phyloP scores from a whole-genome alignment of 139 green algal genomes.

The Tetradesmus obliquus region DNA sequence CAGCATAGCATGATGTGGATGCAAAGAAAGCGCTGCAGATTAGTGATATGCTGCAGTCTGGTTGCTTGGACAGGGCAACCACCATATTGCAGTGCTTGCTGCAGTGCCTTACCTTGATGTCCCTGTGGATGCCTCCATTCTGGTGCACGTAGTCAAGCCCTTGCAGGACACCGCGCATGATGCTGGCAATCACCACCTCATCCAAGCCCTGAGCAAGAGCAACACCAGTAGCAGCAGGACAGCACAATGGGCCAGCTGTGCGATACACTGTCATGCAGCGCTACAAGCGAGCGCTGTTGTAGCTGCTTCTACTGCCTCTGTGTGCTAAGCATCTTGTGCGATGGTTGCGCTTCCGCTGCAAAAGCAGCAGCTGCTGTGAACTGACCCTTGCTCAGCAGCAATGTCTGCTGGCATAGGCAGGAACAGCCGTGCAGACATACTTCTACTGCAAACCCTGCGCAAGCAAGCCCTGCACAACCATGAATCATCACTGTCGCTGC shows the following conservation, averaged over 20 bases:
- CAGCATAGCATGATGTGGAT: too few relatives aligned
- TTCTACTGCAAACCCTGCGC: too few relatives aligned
- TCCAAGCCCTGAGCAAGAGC: conserved; percentile 76
- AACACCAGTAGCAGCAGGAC: background rate
- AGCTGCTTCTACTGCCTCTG: background rate
- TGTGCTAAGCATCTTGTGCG: background rate
- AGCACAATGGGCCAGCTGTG: background rate
- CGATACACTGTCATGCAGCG: too few relatives aligned
- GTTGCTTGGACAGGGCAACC: background rate
- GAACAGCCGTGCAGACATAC: too few relatives aligned
- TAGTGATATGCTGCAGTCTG: too few relatives aligned
- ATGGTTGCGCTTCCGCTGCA: background rate
- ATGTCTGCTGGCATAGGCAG: too few relatives aligned
- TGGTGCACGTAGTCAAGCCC: conserved; percentile 98
- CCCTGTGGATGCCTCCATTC: conserved; percentile 95
- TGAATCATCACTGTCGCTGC: too few relatives aligned
- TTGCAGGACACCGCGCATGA: conserved; percentile 93
- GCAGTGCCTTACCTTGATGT: conserved; percentile 87
- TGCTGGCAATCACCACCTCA: conserved; percentile 93
- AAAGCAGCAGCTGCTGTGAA: too few relatives aligned
- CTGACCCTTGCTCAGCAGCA: too few relatives aligned
- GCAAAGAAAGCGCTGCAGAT: too few relatives aligned
- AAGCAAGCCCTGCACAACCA: too few relatives aligned
- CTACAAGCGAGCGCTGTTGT: too few relatives aligned
- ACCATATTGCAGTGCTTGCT: background rate